A percentile compares a stretch with the other conserved stretches of the same genome.
phyloP scores from a whole-genome alignment of 805 yeast genomes.

The Teunomyces tritomae region DNA sequence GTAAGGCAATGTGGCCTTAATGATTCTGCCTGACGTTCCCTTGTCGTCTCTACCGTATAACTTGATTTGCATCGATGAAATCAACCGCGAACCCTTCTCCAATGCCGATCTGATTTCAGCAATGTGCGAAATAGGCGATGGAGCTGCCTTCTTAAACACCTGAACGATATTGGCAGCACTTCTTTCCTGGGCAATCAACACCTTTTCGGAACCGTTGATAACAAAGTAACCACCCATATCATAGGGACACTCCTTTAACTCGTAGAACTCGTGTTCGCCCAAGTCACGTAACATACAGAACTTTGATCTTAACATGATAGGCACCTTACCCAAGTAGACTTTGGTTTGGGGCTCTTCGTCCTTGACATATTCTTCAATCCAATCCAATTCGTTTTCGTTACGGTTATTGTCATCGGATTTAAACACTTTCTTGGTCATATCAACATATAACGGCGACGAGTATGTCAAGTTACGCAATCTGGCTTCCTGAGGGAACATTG shows the following conservation, averaged over 20 bases:
- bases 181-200: constrained; percentile 96
- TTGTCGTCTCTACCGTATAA: constrained; percentile 79
- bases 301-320: constrained; percentile 95
- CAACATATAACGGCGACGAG: constrained; percentile 93
- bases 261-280: constrained; percentile 90
- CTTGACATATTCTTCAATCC: constrained; percentile 50
- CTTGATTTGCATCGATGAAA: constrained; percentile 91
- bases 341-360: constrained; percentile 64
- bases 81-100: constrained; percentile 95
- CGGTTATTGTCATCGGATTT: constrained; percentile 72
- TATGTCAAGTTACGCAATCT: constrained; percentile 93
- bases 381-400: constrained; percentile 42
- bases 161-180: constrained; percentile 98
- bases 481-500: constrained; percentile 97
- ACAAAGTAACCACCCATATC: constrained; percentile 99
- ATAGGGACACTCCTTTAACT: constrained; percentile 96
- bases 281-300: constrained; percentile 90
- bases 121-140: constrained; percentile 91
- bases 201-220: constrained; percentile 97
- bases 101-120: constrained; percentile 97
- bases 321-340: constrained; percentile 94
- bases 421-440: constrained; percentile 87
- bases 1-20: constrained; percentile 94
- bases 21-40: constrained; percentile 70
- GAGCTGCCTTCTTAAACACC: constrained; percentile 96